Base-by-base conservation (phyloP, 2,329 filamentous ascomycete genomes). In the Clonostachys sp. region DNA sequence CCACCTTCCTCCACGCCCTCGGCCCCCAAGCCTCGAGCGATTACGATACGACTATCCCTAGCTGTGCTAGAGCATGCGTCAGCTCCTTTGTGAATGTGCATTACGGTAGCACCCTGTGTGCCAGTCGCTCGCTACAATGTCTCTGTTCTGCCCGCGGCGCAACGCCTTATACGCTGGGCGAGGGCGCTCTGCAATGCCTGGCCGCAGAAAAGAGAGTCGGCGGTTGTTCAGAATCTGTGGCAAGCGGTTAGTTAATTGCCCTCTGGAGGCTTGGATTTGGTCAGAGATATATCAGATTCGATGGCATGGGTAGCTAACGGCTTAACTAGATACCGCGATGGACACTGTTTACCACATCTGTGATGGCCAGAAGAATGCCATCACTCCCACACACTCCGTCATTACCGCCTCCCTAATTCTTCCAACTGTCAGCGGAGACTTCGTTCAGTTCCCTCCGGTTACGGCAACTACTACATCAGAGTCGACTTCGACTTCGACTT, bases 121-220 rank as follows among this genome's bases (percentile, higher is more conserved):
- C 64, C 34, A 65, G 66, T 13, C 71, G 75, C 12, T 73, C 83
- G 24, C 61, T 89, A 54, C 66, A 73, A 56, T 89, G 84, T 54
- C 71, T 90, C 7, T 91, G 87, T 61, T 74, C 75, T 36, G 72
- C 74, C 49, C 70, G 71, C 34, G 84, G 84, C 9, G 65, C 62
- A 12, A 77, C 77, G 33, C 84, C 82, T 10, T 85, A 83, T 55
- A 89, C 87, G 2, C 58, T 89, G 43, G 86, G 84, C n/a, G 87
- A 90, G 65, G 86, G 77, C 12, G 84, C 81, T 5, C 65, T 89
- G 51, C 78, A 84, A 57, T 91, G 87, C 61, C 74, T 87, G 34
- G 69, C 78, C 9, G 78, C 78, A 8, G 75, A 80, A 57, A 65
- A 60, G 48, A 63, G 63, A 35, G 57, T 73, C 41, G 75, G 75